Evolutionary conservation across 106 monocot species (phyloP).

Genomic region (Narthecium ossifragum): DNA sequence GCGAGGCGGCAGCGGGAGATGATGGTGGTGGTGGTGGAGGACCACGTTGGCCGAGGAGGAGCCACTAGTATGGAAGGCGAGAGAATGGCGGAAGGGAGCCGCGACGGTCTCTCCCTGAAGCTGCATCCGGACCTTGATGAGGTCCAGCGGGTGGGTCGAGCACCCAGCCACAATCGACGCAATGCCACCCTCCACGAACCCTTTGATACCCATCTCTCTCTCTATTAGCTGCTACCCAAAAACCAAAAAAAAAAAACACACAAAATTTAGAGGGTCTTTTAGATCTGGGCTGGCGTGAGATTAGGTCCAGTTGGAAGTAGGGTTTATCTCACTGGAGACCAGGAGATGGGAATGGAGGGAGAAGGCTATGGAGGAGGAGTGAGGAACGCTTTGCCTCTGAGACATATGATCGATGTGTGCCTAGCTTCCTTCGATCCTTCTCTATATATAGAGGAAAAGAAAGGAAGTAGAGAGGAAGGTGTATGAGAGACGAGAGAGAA

Average conservation of each 20-base stretch:
- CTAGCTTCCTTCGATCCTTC: no score
- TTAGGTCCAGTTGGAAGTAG: constrained; percentile 1
- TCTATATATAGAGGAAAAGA: no score
- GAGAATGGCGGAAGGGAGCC: constrained; percentile 7
- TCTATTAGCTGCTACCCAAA: no score
- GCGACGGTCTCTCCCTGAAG: constrained; percentile 41
- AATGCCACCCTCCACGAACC: constrained; percentile 64
- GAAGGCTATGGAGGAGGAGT: constrained; percentile 18
- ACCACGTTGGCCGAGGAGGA: not conserved
- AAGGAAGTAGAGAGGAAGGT: no score
- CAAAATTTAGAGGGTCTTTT: no score
- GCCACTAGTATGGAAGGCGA: not conserved
- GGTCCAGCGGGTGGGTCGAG: constrained; percentile 67
- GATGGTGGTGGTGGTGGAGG: no score
- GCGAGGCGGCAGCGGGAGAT: not conserved
- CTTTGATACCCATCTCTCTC: constrained; percentile 61
- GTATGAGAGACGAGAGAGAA: no score
- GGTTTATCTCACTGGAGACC: constrained; percentile 23
- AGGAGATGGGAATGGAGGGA: constrained; percentile 25
- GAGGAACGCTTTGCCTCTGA: constrained; percentile 16
- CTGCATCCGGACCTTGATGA: constrained; percentile 74
- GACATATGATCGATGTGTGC: constrained; percentile 6
- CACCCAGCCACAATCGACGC: constrained; percentile 59
- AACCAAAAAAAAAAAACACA: not conserved
- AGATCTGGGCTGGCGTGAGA: no score